Percentiles rank a stretch among this genome's conserved stretches.
Conservation (phyloP, 352 stramenopile genomes). For the Globisporangium spiculum region DNA sequence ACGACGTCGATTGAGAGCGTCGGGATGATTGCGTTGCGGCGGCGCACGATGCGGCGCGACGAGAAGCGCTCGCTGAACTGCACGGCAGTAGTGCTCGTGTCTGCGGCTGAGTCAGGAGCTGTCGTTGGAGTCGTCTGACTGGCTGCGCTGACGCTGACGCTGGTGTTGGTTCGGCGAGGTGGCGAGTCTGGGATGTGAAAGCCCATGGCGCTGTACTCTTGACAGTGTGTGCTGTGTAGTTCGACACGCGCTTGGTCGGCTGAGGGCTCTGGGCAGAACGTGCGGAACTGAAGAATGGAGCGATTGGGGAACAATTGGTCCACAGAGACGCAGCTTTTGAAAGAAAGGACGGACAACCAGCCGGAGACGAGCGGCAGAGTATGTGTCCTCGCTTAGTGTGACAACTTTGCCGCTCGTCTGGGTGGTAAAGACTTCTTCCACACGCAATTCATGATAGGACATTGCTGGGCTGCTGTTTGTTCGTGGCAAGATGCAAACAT, state of each 20-base stretch:
- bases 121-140: slow-evolving; percentile 12
- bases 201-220: slow-evolving; percentile 36
- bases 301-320: neutral
- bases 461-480: neutral
- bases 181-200: slow-evolving; percentile 68
- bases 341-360: slow-evolving; percentile 3
- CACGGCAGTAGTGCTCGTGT: neutral
- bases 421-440: neutral
- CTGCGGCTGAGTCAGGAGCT: neutral
- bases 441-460: neutral
- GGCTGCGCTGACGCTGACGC: slow-evolving; percentile 16
- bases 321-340: neutral
- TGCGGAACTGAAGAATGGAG: slow-evolving; percentile 1
- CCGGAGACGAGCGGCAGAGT: too few relatives aligned
- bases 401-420: neutral
- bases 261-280: neutral
- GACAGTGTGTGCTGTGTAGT: neutral
- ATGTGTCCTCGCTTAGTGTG: too few relatives aligned
- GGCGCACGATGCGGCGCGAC: slow-evolving; percentile 21
- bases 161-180: neutral
- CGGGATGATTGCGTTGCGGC: slow-evolving; percentile 61
- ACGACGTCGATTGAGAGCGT: slow-evolving; percentile 41
- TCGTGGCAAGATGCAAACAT: neutral
- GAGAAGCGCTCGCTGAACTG: slow-evolving; percentile 14
- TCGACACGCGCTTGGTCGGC: neutral